phyloP scores from a whole-genome alignment of 2,329 filamentous ascomycete genomes.

The Fusarium xylarioides region DNA sequence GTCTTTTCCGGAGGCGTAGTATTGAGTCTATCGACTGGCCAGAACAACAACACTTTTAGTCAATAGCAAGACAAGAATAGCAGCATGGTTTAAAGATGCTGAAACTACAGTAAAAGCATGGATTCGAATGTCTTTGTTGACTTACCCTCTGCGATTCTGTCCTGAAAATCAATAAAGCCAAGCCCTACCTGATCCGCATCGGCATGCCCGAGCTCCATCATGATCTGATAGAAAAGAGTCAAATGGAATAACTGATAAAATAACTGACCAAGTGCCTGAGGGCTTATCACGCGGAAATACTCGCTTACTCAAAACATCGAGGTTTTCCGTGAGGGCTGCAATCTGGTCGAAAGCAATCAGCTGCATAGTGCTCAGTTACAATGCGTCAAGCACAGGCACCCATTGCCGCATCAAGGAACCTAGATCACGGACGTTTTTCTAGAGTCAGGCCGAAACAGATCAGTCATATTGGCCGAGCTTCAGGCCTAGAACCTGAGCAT shows the following conservation, averaged over 20 bases:
- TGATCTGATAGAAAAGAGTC: constrained; percentile 18
- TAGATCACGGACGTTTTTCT: not conserved
- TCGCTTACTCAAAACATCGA: not conserved
- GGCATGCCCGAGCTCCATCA: constrained; percentile 18
- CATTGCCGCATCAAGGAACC: not conserved
- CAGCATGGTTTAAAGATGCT: not conserved
- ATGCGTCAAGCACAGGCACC: constrained; percentile 8
- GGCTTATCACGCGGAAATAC: not conserved
- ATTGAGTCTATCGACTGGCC: not conserved
- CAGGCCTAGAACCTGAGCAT: not conserved
- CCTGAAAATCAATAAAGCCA: constrained; percentile 32
- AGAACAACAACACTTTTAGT: not conserved
- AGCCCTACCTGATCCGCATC: constrained; percentile 11
- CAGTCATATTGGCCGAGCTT: constrained; percentile 10
- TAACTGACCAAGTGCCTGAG: constrained; percentile 6
- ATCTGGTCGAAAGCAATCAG: constrained; percentile 14
- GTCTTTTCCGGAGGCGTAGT: constrained; percentile 22
- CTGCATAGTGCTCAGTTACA: constrained; percentile 25
- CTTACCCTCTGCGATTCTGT: not conserved
- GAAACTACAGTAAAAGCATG: not conserved
- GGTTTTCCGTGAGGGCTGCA: not conserved
- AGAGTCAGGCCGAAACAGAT: constrained; percentile 1
- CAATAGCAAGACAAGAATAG: not conserved
- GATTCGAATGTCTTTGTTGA: not conserved
- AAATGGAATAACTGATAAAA: constrained; percentile 1